Percentiles rank a stretch among this genome's conserved stretches.
These are phyloP conservation scores for Daldinia sp. DNA, from an alignment of 2,329 filamentous ascomycete genomes.

Conservation along the genomic window DNA sequence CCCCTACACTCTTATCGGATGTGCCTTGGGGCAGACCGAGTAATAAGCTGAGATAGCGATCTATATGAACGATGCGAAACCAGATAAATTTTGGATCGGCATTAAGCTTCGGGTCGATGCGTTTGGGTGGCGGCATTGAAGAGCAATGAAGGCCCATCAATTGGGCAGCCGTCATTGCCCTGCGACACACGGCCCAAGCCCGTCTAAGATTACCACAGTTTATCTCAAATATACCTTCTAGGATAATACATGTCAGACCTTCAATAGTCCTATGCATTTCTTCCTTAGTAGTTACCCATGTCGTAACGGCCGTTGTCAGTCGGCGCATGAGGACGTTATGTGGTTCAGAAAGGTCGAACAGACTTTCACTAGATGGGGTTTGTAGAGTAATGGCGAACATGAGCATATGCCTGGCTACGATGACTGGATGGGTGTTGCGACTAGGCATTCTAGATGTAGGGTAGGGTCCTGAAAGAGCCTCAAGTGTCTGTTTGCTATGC, in stretches of 20 bases:
- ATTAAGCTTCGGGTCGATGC: conserved; percentile 37
- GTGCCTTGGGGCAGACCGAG: conserved; percentile 55
- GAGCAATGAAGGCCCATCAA: conserved; percentile 49
- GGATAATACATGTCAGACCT: conserved; percentile 59
- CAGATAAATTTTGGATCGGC: conserved; percentile 50
- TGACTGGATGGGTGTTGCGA: conserved; percentile 45
- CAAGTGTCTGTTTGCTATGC: not conserved
- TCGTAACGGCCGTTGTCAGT: conserved; percentile 44
- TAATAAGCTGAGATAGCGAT: conserved; percentile 58
- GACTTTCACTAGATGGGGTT: conserved; percentile 17
- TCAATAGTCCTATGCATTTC: conserved; percentile 55
- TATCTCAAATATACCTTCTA: conserved; percentile 56
- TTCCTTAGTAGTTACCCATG: conserved; percentile 56
- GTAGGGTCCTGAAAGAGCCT: not conserved
- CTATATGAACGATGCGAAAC: conserved; percentile 55
- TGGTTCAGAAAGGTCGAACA: conserved; percentile 15
- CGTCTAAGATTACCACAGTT: conserved; percentile 57
- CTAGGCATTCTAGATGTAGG: not conserved
- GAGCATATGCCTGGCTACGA: conserved; percentile 54
- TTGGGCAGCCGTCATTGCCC: conserved; percentile 56
- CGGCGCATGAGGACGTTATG: conserved; percentile 18
- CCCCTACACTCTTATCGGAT: conserved; percentile 40
- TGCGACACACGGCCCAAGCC: conserved; percentile 55
- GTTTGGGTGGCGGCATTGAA: conserved; percentile 36
- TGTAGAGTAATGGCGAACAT: conserved; percentile 50